A percentile compares a stretch with the other conserved stretches of the same genome.
Evolutionary conservation across 305 asterid species (phyloP).

Genomic region (Stenogyne calaminthoides): DNA sequence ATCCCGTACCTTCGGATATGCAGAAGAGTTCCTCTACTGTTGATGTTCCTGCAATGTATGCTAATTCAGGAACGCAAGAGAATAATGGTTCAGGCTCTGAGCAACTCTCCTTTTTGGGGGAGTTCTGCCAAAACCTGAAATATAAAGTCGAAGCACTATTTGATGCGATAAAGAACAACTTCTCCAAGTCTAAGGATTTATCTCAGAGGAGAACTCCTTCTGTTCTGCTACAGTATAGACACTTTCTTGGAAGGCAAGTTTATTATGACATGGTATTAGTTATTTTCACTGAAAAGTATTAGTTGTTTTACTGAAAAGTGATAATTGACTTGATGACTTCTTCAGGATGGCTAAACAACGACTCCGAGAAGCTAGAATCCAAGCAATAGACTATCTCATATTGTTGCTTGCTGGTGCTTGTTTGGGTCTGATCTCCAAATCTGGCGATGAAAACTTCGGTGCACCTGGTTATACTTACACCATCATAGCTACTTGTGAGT

Average conservation of each 20-base stretch:
- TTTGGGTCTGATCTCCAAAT: conserved; percentile 78
- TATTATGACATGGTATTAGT: too few relatives aligned
- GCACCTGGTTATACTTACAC: conserved; percentile 86
- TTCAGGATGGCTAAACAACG: conserved; percentile 81
- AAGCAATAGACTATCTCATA: conserved; percentile 77
- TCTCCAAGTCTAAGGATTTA: conserved; percentile 66
- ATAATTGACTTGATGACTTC: neutral
- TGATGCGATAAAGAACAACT: conserved; percentile 47
- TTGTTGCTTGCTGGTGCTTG: conserved; percentile 90
- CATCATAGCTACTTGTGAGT: conserved; percentile 86
- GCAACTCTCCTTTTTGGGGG: conserved; percentile 59
- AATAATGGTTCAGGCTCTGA: conserved; percentile 38
- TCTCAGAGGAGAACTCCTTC: conserved; percentile 70
- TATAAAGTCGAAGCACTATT: conserved; percentile 51
- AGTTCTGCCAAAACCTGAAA: conserved; percentile 61
- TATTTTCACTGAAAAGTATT: too few relatives aligned
- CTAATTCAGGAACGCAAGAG: conserved; percentile 45
- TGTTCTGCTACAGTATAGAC: conserved; percentile 56
- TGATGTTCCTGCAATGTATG: conserved; percentile 31
- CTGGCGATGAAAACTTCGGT: conserved; percentile 76
- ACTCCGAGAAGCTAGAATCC: conserved; percentile 77
- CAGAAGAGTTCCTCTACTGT: conserved; percentile 39
- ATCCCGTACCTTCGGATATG: conserved; percentile 77
- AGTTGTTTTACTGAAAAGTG: neutral
- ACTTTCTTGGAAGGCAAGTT: conserved; percentile 74